These are phyloP conservation scores for Oryza brachyantha DNA, from an alignment of 176 grass and related monocot species.

Conservation along the genomic window DNA sequence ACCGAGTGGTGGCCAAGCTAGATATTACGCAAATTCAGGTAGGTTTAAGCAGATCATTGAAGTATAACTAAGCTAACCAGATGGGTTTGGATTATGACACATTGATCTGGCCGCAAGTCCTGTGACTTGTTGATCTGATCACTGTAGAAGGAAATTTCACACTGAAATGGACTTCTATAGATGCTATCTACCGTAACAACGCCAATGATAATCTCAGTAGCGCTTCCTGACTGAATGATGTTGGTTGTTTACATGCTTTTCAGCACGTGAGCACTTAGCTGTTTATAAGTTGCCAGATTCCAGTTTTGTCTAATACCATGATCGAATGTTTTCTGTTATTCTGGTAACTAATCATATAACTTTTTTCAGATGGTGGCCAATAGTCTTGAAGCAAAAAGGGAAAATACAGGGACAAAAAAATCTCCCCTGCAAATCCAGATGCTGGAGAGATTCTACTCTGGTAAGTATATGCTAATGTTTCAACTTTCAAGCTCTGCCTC, in stretches of 20 bases:
- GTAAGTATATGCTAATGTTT: slow-evolving; percentile 34
- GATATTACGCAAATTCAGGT: not conserved
- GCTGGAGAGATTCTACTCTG: slow-evolving; percentile 75
- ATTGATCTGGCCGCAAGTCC: not conserved
- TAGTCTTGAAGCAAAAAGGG: slow-evolving; percentile 25
- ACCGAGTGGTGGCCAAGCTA: not conserved
- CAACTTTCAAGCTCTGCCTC: not conserved
- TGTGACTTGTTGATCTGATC: not conserved
- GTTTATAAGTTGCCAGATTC: not conserved
- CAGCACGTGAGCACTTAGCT: not conserved
- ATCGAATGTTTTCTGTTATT: not conserved
- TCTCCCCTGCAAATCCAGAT: slow-evolving; percentile 62
- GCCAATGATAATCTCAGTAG: not conserved
- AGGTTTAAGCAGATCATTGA: not conserved
- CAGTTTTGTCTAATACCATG: not conserved
- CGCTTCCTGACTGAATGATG: not conserved
- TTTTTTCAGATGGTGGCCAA: slow-evolving; percentile 30
- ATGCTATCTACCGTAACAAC: not conserved
- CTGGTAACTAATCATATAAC: slow-evolving; percentile 5
- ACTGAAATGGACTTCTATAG: not conserved
- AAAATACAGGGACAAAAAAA: slow-evolving; percentile 61
- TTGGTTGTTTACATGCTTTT: not conserved
- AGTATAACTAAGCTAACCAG: not conserved
- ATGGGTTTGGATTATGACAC: not conserved
- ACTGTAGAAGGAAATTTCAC: not conserved